These are phyloP conservation scores for Fusarium camptoceras DNA, from an alignment of 2,329 filamentous ascomycete genomes.

Conservation along the genomic window DNA sequence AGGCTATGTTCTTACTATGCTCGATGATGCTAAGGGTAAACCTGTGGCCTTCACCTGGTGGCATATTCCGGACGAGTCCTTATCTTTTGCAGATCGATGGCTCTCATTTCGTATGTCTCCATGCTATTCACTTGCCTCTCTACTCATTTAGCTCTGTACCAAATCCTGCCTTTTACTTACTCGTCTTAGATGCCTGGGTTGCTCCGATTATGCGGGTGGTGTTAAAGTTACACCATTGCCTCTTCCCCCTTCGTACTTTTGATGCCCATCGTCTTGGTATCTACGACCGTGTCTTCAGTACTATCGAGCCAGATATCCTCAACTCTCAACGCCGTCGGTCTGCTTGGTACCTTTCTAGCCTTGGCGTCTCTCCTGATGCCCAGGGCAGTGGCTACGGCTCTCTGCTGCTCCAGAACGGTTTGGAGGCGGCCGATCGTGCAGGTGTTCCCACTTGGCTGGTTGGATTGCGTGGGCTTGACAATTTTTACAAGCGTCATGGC, in stretches of 20 bases:
- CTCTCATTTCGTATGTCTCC: conserved; percentile 48
- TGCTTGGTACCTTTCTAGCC: conserved; percentile 53
- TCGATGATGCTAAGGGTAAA: conserved; percentile 34
- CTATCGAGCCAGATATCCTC: conserved; percentile 45
- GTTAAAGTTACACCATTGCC: conserved; percentile 41
- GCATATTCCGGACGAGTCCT: conserved; percentile 45
- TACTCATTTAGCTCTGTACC: background rate
- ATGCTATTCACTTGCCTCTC: background rate
- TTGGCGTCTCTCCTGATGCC: conserved; percentile 48
- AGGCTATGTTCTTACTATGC: conserved; percentile 48
- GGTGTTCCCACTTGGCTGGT: conserved; percentile 51
- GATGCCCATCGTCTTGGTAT: conserved; percentile 36
- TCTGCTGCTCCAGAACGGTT: conserved; percentile 48
- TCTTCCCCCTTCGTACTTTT: conserved; percentile 43
- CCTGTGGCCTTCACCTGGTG: conserved; percentile 52
- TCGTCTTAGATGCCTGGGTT: conserved; percentile 48
- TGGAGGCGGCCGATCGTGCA: conserved; percentile 46
- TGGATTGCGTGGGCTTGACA: conserved; percentile 49
- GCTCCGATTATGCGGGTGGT: conserved; percentile 44
- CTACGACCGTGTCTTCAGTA: conserved; percentile 46
- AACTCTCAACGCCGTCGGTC: conserved; percentile 45
- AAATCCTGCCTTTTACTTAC: conserved; percentile 1
- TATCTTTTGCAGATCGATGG: conserved; percentile 49
- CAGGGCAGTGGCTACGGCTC: conserved; percentile 51
- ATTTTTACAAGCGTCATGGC: conserved; percentile 50